Evolutionary conservation across 495 filamentous ascomycete species (phyloP).

Genomic region (Neurospora sp.): DNA sequence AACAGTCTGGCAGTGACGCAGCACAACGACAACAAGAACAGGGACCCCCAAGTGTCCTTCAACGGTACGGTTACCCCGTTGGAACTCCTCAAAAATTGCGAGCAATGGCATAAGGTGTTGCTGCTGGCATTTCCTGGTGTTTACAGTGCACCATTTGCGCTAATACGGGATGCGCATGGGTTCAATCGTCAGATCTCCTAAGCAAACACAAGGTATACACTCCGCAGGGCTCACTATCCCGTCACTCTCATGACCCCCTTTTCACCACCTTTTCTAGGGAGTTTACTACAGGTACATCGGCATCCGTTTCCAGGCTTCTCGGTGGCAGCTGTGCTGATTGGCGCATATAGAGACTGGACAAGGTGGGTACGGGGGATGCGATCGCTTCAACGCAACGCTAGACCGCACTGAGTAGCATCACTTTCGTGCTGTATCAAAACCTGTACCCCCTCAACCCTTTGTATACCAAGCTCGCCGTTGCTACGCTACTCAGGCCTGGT

Average conservation of each 20-base stretch:
- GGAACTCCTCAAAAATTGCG: not conserved
- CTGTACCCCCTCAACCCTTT: conserved; percentile 11
- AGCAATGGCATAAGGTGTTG: conserved; percentile 1
- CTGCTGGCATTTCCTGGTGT: not conserved
- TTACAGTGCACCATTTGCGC: not conserved
- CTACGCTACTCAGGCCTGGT: conserved; percentile 7
- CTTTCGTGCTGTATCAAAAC: not conserved
- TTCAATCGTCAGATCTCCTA: not conserved
- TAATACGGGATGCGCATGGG: not conserved
- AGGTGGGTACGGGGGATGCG: too few relatives aligned
- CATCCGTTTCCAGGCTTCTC: conserved; percentile 5
- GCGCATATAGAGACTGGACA: conserved; percentile 3
- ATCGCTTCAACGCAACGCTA: conserved; percentile 12
- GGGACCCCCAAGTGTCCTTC: not conserved
- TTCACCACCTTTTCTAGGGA: not conserved
- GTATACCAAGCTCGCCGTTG: conserved; percentile 10
- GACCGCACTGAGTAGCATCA: not conserved
- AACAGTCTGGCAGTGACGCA: not conserved
- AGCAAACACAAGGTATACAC: not conserved
- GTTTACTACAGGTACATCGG: not conserved
- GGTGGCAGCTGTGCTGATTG: conserved; percentile 6
- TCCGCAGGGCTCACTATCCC: not conserved
- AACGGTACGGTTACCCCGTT: not conserved
- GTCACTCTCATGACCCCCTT: not conserved
- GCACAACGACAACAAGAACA: not conserved